These are phyloP conservation scores for Ogataea paraovalis DNA, from an alignment of 805 yeast species.

Conservation along the genomic window DNA sequence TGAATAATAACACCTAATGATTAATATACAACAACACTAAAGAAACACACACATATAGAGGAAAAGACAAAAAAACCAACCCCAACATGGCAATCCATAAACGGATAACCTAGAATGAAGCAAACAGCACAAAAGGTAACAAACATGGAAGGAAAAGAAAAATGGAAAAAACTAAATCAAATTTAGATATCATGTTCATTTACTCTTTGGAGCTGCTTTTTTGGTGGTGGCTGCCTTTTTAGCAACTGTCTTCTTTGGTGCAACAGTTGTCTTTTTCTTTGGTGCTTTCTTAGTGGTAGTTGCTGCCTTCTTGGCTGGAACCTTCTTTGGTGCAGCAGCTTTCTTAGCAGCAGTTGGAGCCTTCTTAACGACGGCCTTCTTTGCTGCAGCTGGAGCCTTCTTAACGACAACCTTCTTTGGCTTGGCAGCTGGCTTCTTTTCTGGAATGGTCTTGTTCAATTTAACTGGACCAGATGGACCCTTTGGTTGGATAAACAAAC, in stretches of 20 bases:
- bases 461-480: slow-evolving; percentile 88
- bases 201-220: slow-evolving; percentile 23
- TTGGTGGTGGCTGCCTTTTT: slow-evolving; percentile 24
- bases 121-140: not conserved
- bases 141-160: slow-evolving; percentile 1
- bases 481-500: slow-evolving; percentile 77
- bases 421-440: slow-evolving; percentile 32
- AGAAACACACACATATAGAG: not conserved
- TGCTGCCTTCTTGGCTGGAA: slow-evolving; percentile 29
- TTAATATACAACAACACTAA: slow-evolving; percentile 4
- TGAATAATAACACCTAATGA: slow-evolving; percentile 2
- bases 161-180: not conserved
- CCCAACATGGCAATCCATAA: no score
- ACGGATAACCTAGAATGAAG: not conserved
- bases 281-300: slow-evolving; percentile 21
- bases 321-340: slow-evolving; percentile 23
- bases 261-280: slow-evolving; percentile 29
- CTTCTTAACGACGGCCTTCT: slow-evolving; percentile 23
- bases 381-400: slow-evolving; percentile 26
- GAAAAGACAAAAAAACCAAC: not conserved
- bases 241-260: slow-evolving; percentile 24
- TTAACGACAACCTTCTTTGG: slow-evolving; percentile 21
- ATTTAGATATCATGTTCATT: slow-evolving; percentile 6
- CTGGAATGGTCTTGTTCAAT: slow-evolving; percentile 42
- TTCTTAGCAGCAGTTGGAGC: slow-evolving; percentile 23